Base-by-base conservation (phyloP, 2,329 filamentous ascomycete genomes). In the Venturia nashicola region DNA sequence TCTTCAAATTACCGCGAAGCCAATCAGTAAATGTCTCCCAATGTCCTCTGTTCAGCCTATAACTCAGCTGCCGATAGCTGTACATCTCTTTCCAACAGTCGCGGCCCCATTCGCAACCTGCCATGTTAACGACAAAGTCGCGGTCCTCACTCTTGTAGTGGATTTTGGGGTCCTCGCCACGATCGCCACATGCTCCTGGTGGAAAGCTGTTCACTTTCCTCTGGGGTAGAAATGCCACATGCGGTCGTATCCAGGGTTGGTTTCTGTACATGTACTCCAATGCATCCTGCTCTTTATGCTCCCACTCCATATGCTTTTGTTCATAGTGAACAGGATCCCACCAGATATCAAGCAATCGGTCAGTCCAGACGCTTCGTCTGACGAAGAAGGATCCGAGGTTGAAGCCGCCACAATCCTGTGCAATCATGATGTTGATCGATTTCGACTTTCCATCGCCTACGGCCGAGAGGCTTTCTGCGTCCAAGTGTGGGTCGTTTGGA, bases 21-120 rank as follows among this genome's bases (percentile, higher is more conserved):
- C 73, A 74, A 69, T 80, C 78, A 69, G 79, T 80, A 70, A 81
- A 77, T 68, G 80, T 83, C 78, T 95, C 89, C 90, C 91, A 97
- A 64, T 78, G 81, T 61, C 85, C 89, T 61, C 91, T 85, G 79
- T 97, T 97, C 67, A 97, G 82, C 76, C 86, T 87, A 74, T 96
- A 93, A 78, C 91, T 96, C 71, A 96, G 82, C 74, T 96, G 87
- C 62, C 92, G 89, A 78, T 91, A 99, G 74, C 89, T 88, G 78
- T 96, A 96, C 86, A 99, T 97, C 77, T 99, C 94, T 44, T 87
- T 88, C 93, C 93, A 97, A 75, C 94, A 99, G 77, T 99, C 93
- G 61, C 94, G 85, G 4, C 93, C 93, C 88, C 90, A 97, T 75
- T 96, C 89, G 74, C 94, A 99, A 4, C 94, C 94, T 6, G 94